These are phyloP conservation scores for Syzygium aromaticum DNA, from an alignment of 345 rosid genomes.

Conservation along the genomic window DNA sequence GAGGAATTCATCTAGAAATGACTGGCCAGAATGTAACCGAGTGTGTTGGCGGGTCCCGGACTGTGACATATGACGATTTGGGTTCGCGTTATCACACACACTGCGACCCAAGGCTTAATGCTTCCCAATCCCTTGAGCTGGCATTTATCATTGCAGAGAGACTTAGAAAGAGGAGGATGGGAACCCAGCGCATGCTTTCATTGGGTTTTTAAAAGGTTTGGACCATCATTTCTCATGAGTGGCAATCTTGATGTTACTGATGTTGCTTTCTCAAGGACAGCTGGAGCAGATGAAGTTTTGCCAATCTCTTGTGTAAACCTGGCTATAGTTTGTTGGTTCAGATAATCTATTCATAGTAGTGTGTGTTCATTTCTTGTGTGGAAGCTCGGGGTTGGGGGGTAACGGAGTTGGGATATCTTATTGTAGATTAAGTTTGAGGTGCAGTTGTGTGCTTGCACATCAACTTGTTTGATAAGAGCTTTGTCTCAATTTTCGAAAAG, in stretches of 20 bases:
- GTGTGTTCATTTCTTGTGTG: background rate
- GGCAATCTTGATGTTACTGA: background rate
- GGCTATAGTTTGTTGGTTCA: background rate
- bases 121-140: conserved; percentile 55
- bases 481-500: background rate
- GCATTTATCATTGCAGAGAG: conserved; percentile 56
- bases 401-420: background rate
- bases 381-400: background rate
- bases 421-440: background rate
- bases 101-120: conserved; percentile 57
- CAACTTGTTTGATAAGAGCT: background rate
- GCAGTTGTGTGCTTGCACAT: background rate
- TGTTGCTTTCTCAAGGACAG: background rate
- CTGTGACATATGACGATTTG: conserved; percentile 46
- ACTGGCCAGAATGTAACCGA: conserved; percentile 61
- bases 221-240: conserved; percentile 8
- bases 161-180: conserved; percentile 40
- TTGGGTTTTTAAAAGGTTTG: background rate
- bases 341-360: background rate
- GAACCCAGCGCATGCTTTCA: conserved; percentile 6
- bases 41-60: conserved; percentile 56
- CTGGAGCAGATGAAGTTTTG: background rate
- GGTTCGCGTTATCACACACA: conserved; percentile 61
- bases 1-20: conserved; percentile 61
- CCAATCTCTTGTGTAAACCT: background rate